Base-by-base conservation (phyloP, 2,329 filamentous ascomycete species). In the Fusarium nurragi region DNA sequence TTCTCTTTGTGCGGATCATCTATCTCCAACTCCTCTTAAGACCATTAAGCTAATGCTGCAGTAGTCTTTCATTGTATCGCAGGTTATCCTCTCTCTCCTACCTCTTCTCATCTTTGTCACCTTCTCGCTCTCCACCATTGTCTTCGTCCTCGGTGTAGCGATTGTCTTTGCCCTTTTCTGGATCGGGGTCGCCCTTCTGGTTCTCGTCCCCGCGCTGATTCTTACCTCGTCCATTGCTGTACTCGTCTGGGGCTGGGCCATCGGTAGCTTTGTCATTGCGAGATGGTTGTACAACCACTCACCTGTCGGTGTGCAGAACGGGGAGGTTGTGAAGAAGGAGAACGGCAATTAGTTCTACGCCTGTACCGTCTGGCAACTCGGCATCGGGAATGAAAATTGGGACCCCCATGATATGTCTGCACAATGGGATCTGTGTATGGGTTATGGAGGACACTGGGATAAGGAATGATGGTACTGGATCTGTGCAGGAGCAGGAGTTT, bases 141-240 rank as follows among this genome's bases (percentile, higher is more conserved):
- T 88, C 62, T 84, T 92, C 74, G 85, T 89, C 16, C 73, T 91
- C 37, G 77, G 88, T 38, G 82, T 83, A 26, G 88, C 88, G 13
- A 71, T 91, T 36, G 70, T 88, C 54, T 91, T 92, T 79, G 84
- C 86, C 2, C 81, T 90, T 44, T 88, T 90, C 79, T 89, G 87
- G 81, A 83, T 88, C 50, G 86, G 88, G 47, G 75, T 92, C 40
- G 90, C 89, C 4, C 78, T 91, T 12, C 74, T 92, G 44, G 73
- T 94, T 37, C 82, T 95, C 16, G 77, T 92, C 0, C 91, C 91
- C 2, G 84, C 87, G 1, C 78, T 94, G 34, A 85, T 91, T 75
- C 75, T 92, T 62, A 88, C 89, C 4, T 86, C 84, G 13, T 83
- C 83, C 44, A 75, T 88, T 21, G 90, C 86, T 6, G 77, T 88